Conservation (phyloP, 2,329 filamentous ascomycete species). For the Decorospora gaudefroyi region DNA sequence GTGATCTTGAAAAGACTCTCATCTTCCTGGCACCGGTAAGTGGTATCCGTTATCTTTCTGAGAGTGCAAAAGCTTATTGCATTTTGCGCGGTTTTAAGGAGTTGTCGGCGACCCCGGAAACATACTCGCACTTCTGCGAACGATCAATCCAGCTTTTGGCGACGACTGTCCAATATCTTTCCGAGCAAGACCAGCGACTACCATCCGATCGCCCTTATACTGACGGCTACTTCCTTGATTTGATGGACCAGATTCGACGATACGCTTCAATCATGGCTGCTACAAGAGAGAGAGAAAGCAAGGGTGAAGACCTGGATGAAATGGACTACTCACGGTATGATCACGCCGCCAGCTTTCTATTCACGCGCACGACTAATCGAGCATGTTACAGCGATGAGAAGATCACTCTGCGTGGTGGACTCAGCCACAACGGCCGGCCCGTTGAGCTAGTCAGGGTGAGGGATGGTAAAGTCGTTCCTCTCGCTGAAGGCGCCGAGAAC, state of each 20-base stretch:
- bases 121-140: constrained; percentile 87
- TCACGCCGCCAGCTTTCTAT: constrained; percentile 27
- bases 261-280: constrained; percentile 85
- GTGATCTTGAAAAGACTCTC: constrained; percentile 92
- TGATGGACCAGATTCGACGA: constrained; percentile 88
- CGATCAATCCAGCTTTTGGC: constrained; percentile 88
- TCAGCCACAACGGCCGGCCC: constrained; percentile 79
- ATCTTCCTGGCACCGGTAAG: constrained; percentile 93
- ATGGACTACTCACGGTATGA: constrained; percentile 57
- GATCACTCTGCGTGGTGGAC: constrained; percentile 78
- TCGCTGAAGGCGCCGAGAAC: constrained; percentile 63
- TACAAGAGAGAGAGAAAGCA: constrained; percentile 68
- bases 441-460: constrained; percentile 82
- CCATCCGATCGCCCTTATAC: constrained; percentile 88
- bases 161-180: constrained; percentile 82
- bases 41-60: constrained; percentile 59
- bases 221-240: constrained; percentile 95
- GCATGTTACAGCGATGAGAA: constrained; percentile 63
- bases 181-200: constrained; percentile 82
- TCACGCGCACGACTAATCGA: constrained; percentile 29
- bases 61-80: constrained; percentile 69
- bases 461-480: constrained; percentile 77
- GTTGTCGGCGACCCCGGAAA: constrained; percentile 68
- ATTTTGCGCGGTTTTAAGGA: constrained; percentile 68
- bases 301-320: constrained; percentile 58